Evolutionary conservation across 2,329 filamentous ascomycete species (phyloP), one percentile per base, ranked within the genome.

Genomic region (Lachnellula suecica): DNA sequence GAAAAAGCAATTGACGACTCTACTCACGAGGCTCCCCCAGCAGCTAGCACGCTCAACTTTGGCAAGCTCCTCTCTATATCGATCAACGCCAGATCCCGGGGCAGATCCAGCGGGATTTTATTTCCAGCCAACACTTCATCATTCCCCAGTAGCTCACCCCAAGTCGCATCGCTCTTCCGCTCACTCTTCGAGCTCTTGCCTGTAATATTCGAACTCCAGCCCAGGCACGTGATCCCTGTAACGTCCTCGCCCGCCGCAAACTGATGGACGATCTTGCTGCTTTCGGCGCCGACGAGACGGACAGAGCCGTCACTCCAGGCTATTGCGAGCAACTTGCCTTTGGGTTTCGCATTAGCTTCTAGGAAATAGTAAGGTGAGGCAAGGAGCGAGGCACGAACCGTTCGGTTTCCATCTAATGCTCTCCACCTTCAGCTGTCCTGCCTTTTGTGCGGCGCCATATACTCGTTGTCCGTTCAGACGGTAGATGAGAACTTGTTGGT

Each of bases 281-380:
- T 92, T 68, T 94, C 91, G 20, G 91, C 73, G 54, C 88, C 88
- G 68, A 93, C 81, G 31, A 96, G 73, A 52, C 90, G 84, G 19
- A 94, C 82, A 6, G 82, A 81, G 24, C 89, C 88, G 73, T 96
- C 90, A 60, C 82, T 90, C 84, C 90, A 96, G 42, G 85, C 90
- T 13, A 94, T 83, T 13, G 91, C 91, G 49, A 97, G 79, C 38
- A 90, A 84, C 57, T 89, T 87, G 8, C 87, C 85, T 87, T 42
- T 17, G 25, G n/a, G n/a, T n/a, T n/a, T n/a, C n/a, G n/a, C n/a
- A n/a, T n/a, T n/a, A n/a, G n/a, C n/a, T n/a, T n/a, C n/a, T n/a
- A n/a, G n/a, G n/a, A n/a, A n/a, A n/a, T n/a, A n/a, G n/a, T n/a
- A n/a, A 31, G 22, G 22, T 25, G 17, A 40, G 37, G 20, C 5